A percentile compares a stretch with the other conserved stretches of the same genome.
phyloP scores from a whole-genome alignment of 306 rosid species.

The Castanea mollissima region DNA sequence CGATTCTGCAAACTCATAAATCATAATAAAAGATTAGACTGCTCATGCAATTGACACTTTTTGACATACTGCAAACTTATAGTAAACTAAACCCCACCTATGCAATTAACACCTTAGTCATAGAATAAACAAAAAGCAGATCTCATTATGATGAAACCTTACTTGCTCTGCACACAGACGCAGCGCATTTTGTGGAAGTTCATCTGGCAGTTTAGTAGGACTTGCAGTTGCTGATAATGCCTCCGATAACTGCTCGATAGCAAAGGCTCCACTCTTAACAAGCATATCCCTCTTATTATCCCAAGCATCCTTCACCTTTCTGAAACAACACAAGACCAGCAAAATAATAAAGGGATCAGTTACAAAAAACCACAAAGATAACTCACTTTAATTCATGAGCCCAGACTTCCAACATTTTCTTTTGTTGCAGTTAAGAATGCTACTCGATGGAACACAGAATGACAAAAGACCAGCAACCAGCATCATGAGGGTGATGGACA shows the following conservation, averaged over 20 bases:
- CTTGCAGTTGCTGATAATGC: constrained; percentile 65
- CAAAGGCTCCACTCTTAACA: constrained; percentile 80
- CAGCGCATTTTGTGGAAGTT: constrained; percentile 53
- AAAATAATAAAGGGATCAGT: constrained; percentile 10
- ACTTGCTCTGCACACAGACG: constrained; percentile 79
- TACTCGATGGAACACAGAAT: neutral
- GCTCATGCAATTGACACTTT: neutral
- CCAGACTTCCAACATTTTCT: neutral
- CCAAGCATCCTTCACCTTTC: constrained; percentile 94
- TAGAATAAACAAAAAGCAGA: constrained; percentile 1
- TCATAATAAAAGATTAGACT: neutral
- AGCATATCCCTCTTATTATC: constrained; percentile 63
- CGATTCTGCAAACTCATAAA: neutral
- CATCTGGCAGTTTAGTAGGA: constrained; percentile 70
- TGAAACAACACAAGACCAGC: constrained; percentile 31
- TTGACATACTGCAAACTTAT: neutral
- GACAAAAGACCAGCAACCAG: neutral
- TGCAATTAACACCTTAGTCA: constrained; percentile 3
- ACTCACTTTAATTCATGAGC: constrained; percentile 3
- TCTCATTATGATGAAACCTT: constrained; percentile 18
- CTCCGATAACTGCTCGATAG: constrained; percentile 85
- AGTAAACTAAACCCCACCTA: neutral
- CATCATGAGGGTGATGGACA: neutral
- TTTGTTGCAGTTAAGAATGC: neutral
- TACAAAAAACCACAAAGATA: constrained; percentile 6